These are phyloP conservation scores for Filobasidium floriforme DNA, from an alignment of 768 basidiomycete genomes.

Conservation along the genomic window DNA sequence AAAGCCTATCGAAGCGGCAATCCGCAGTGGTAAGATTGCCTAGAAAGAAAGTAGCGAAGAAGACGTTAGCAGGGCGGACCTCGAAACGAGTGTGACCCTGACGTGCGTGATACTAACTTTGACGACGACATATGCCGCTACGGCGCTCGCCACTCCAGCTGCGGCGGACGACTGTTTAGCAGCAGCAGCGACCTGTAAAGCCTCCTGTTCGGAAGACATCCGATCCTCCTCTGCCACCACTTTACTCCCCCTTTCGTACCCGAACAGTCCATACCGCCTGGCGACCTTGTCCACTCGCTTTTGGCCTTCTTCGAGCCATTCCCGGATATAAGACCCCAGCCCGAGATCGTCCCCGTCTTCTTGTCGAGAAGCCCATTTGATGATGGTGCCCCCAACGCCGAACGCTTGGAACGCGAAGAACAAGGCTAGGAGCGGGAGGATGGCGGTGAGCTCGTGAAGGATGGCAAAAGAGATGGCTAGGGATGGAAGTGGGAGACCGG, in stretches of 20 bases:
- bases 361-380: conserved; percentile 43
- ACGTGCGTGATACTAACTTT: conserved; percentile 52
- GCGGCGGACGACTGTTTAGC: conserved; percentile 47
- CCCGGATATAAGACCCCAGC: conserved; percentile 15
- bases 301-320: conserved; percentile 74
- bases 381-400: conserved; percentile 62
- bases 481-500: conserved; percentile 68
- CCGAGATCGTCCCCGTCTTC: conserved; percentile 43
- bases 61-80: conserved; percentile 16
- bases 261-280: conserved; percentile 69
- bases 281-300: conserved; percentile 64
- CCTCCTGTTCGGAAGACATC: conserved; percentile 10
- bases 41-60: conserved; percentile 41
- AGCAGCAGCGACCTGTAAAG: conserved; percentile 25
- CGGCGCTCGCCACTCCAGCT: conserved; percentile 71
- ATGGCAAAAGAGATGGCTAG: conserved; percentile 69
- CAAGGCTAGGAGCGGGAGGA: conserved; percentile 64
- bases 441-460: conserved; percentile 76
- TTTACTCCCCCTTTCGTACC: conserved; percentile 49
- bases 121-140: conserved; percentile 69
- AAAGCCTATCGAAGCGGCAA: conserved; percentile 64
- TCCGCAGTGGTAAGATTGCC: conserved; percentile 66
- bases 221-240: conserved; percentile 18
- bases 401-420: conserved; percentile 64
- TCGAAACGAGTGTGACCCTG: conserved; percentile 5